phyloP scores from a whole-genome alignment of 495 filamentous ascomycete genomes.

The Daldinia vernicosa region DNA sequence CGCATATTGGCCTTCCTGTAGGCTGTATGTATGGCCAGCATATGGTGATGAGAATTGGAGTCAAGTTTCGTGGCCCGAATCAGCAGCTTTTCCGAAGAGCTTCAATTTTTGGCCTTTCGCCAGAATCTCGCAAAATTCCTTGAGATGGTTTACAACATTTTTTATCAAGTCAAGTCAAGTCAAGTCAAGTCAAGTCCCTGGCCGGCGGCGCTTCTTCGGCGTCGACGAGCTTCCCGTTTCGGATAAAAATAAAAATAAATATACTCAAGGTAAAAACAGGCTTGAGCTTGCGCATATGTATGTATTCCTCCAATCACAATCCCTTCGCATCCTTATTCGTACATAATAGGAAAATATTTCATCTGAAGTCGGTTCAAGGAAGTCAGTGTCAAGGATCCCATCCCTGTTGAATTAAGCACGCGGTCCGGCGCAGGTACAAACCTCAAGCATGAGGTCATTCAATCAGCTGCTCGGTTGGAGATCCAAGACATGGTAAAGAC shows the following conservation, averaged over 20 bases:
- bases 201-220: conserved; percentile 47
- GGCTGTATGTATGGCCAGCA: conserved; percentile 16
- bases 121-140: conserved; percentile 11
- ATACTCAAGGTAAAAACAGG: conserved; percentile 14
- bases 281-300: conserved; percentile 5
- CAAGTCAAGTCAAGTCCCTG: conserved; percentile 36
- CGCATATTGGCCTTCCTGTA: conserved; percentile 20
- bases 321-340: neutral
- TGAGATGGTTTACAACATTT: conserved; percentile 21
- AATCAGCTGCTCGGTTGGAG: conserved; percentile 33
- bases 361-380: conserved; percentile 25
- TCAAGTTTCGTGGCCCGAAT: conserved; percentile 38
- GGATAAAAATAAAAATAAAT: conserved; percentile 23
- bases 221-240: conserved; percentile 42
- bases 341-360: conserved; percentile 6
- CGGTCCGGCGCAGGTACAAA: conserved; percentile 42
- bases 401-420: conserved; percentile 35
- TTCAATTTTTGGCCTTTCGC: conserved; percentile 21
- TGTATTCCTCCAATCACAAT: conserved; percentile 39
- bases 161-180: too few relatives aligned
- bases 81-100: conserved; percentile 26
- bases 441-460: conserved; percentile 18
- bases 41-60: conserved; percentile 25
- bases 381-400: too few relatives aligned
- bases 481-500: conserved; percentile 37